Evolutionary conservation across 495 filamentous ascomycete genomes (phyloP).

Genomic region (Penicillium argentinense): DNA sequence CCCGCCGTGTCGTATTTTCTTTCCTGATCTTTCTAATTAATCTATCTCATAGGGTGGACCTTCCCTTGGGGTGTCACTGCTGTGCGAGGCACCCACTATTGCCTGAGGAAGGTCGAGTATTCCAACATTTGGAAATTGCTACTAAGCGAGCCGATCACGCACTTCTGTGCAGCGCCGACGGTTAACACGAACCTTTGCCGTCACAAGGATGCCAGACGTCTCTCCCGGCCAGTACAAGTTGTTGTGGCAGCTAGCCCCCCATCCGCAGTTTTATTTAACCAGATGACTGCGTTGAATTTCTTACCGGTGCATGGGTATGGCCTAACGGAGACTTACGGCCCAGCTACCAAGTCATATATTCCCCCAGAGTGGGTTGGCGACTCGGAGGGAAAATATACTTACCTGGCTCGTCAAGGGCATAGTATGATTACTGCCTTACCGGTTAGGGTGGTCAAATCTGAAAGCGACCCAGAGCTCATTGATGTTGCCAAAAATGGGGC

Average conservation of each 20-base stretch:
- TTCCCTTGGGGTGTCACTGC: slow-evolving; percentile 89
- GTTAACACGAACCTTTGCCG: slow-evolving; percentile 93
- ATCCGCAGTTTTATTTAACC: slow-evolving; percentile 82
- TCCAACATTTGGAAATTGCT: slow-evolving; percentile 85
- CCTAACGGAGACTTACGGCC: slow-evolving; percentile 92
- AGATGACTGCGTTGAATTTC: slow-evolving; percentile 86
- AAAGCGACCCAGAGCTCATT: slow-evolving; percentile 62
- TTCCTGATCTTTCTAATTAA: no score
- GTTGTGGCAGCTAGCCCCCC: slow-evolving; percentile 93
- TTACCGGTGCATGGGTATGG: slow-evolving; percentile 94
- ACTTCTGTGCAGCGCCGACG: slow-evolving; percentile 95
- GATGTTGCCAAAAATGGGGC: slow-evolving; percentile 80
- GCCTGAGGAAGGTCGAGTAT: slow-evolving; percentile 93
- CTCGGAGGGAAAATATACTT: slow-evolving; percentile 72
- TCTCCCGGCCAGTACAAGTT: slow-evolving; percentile 74
- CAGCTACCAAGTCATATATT: slow-evolving; percentile 89
- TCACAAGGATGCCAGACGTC: slow-evolving; percentile 62
- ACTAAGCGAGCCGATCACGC: slow-evolving; percentile 80
- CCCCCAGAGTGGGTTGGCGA: slow-evolving; percentile 78
- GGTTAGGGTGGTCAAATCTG: slow-evolving; percentile 80
- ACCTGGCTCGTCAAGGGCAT: slow-evolving; percentile 92
- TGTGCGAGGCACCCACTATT: slow-evolving; percentile 91
- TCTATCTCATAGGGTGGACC: slow-evolving; percentile 59
- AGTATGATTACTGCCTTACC: slow-evolving; percentile 85
- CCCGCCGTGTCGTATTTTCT: no score